Evolutionary conservation across 768 basidiomycete genomes (phyloP), one percentile per base, ranked within the genome.

Genomic region (Tricholoma hemisulphureum): DNA sequence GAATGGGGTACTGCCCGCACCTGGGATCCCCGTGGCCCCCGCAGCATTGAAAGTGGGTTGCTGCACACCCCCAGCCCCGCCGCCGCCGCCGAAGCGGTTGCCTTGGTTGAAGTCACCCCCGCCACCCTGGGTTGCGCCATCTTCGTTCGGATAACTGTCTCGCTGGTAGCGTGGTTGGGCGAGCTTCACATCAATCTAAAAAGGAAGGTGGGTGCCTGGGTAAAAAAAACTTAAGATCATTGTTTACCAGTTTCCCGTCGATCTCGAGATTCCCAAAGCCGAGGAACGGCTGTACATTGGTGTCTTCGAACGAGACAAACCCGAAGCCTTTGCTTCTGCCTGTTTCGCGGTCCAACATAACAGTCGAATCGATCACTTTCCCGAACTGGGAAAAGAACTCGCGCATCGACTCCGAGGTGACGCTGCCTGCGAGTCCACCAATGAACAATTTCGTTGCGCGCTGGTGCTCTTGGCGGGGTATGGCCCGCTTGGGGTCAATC

Each of bases 401-500:
- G 62, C 91, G 87, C 88, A 98, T 91, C 1, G 88, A 90, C 66
- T 97, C 95, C 20, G 92, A 93, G 4, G 95, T 98, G 31, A 98
- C 95, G 55, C 87, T 87, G 16, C 90, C 88, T 2, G 95, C 90
- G 1, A 99, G 81, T 20, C 95, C 94, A 43, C 97, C 96, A 31
- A 99, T 95, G 70, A 99, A 99, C 45, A 98, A 77, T 68, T 98
- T 98, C 20, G 93, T 93, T 9, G 93, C 92, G 10, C 91, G 83
- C 62, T 92, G 89, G 66, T 97, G 95, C 59, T 98, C 97, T 71
- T 95, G 91, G 60, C 95, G 83, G 9, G 97, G 97, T 63, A 98
- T 97, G 2, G 97, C 97, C 55, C 96, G 87, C 77, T 99, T 99
- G n/a, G 97, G 97, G 69, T 99, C 97, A 71, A 99, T 99, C 96